Evolutionary conservation across 1,139 yeast species (phyloP).

Genomic region (Suhomyces kunorum): DNA sequence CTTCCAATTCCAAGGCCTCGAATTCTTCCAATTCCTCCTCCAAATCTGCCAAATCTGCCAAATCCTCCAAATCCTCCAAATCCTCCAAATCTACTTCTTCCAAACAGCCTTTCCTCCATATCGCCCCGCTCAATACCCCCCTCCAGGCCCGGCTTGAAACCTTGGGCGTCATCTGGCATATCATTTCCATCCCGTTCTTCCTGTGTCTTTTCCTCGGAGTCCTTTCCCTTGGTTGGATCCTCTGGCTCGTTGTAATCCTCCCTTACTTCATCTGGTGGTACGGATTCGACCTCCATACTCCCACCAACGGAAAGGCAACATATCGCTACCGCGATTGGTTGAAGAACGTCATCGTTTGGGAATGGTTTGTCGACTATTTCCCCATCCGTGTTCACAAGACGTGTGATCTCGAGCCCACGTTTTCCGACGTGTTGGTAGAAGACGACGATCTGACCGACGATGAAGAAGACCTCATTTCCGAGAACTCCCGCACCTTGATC

Average conservation of each 20-base stretch:
- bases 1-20: neutral
- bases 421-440: constrained; percentile 40
- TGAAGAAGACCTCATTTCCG: constrained; percentile 48
- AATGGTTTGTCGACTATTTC: constrained; percentile 72
- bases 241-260: constrained; percentile 65
- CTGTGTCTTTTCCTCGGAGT: constrained; percentile 54
- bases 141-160: constrained; percentile 65
- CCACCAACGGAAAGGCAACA: constrained; percentile 70
- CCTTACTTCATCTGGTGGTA: constrained; percentile 63
- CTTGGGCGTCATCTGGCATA: constrained; percentile 73
- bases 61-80: neutral
- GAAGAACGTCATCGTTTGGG: constrained; percentile 66
- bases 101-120: constrained; percentile 22
- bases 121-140: constrained; percentile 60
- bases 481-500: constrained; percentile 38
- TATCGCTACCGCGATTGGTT: constrained; percentile 59
- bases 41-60: too few species aligned
- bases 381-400: constrained; percentile 79
- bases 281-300: constrained; percentile 58
- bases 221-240: constrained; percentile 61
- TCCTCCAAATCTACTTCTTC: neutral
- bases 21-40: neutral
- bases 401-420: constrained; percentile 74
- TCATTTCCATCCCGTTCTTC: constrained; percentile 66
- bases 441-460: constrained; percentile 33